Evolutionary conservation across 495 filamentous ascomycete genomes (phyloP), one percentile per base, ranked within the genome.

Genomic region (Neohortaea acidophila): DNA sequence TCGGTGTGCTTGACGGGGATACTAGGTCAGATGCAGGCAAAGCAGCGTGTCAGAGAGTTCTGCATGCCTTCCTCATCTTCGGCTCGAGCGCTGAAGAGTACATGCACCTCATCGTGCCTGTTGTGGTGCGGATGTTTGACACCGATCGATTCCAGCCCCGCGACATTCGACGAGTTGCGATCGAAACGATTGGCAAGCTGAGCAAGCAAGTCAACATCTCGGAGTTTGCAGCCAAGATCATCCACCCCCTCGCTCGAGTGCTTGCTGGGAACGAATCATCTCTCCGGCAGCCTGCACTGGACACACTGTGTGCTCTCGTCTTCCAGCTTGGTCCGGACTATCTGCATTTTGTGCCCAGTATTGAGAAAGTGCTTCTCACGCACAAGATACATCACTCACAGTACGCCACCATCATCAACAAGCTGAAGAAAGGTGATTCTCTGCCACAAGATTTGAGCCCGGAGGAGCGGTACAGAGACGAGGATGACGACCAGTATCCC

Each of bases 41-140:
- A 14, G 69, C 73, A 33, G 77, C 87, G 10, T 86, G 81, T 0
- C 84, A 92, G 56, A 84, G 78, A 48, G 83, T 96, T 13, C 67
- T 99, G 10, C 91, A 96, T 58, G 83, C 86, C 2, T 89, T 99
- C 52, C 64, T 96, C 26, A 78, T 99, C 0, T 94, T 99, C 56
- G 89, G 91, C n/a, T 76, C 84, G 11, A 94, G 84, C 51, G 80
- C 77, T 12, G 89, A 96, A 55, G 87, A 94, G 55, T 94, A 96
- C 58, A 96, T 99, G 89, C 89, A 96, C 58, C 68, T 99, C 21
- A 96, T 99, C 47, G 85, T 99, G 24, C 89, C 89, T 6, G 79
- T 86, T n/a, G 80, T 99, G 43, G 83, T 99, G 13, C 72, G 77
- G 12, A 73, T 92, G 38, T 94, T 94, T 51, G 84, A 96, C 50